Evolutionary conservation across 768 basidiomycete genomes (phyloP).

Genomic region (Serpula lacrymans): DNA sequence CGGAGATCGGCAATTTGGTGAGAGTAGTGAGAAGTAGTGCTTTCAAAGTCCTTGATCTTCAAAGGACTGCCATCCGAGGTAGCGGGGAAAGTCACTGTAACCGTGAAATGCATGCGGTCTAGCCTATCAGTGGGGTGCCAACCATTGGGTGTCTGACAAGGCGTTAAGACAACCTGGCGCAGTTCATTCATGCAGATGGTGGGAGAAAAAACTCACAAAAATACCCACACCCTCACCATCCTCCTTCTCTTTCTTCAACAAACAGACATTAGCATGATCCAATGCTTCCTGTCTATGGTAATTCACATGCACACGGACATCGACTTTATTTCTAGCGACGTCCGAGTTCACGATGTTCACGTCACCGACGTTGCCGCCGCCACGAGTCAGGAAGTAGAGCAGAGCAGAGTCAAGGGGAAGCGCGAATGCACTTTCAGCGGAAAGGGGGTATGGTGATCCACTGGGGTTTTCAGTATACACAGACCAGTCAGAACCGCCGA

Average conservation of each 20-base stretch:
- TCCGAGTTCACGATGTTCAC: constrained; percentile 28
- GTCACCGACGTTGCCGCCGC: constrained; percentile 21
- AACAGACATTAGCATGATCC: constrained; percentile 27
- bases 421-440: constrained; percentile 23
- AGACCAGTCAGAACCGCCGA: constrained; percentile 17
- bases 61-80: constrained; percentile 17
- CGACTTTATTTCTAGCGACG: constrained; percentile 21
- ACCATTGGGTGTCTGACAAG: constrained; percentile 31
- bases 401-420: constrained; percentile 28
- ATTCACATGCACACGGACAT: constrained; percentile 25
- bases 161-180: no score
- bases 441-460: constrained; percentile 20
- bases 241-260: constrained; percentile 19
- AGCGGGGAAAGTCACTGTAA: constrained; percentile 36
- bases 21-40: constrained; percentile 36
- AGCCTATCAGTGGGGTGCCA: constrained; percentile 5
- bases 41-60: constrained; percentile 40
- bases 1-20: constrained; percentile 35
- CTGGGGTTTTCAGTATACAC: no score
- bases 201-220: constrained; percentile 21
- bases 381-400: constrained; percentile 28
- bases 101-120: constrained; percentile 29
- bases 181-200: neutral
- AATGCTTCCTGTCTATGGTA: constrained; percentile 16
- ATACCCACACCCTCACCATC: constrained; percentile 29